Base-by-base conservation (phyloP, 768 basidiomycete species). In the Naganishia onofrii region DNA sequence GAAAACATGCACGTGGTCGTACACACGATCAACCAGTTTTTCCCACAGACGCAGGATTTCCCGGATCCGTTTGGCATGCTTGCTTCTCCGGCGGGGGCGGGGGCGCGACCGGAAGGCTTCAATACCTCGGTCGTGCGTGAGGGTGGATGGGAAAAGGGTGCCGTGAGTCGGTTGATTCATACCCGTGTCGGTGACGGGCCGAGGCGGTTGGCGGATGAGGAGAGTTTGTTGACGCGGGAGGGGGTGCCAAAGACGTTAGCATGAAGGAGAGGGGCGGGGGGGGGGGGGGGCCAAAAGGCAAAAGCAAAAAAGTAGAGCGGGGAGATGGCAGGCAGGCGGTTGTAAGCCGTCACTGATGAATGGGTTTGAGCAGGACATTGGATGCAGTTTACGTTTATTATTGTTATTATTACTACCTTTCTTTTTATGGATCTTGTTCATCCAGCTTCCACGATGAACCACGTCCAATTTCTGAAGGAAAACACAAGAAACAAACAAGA, bases 121-220 rank as follows among this genome's bases (percentile, higher is more conserved):
- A 90, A 95, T 78, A 83, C 83, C 42, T 85, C 83, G 48, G 91
- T 94, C 2, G 89, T 90, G 42, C 88, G 88, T 80, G 84, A 83
- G 58, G 76, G 72, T 6, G 73, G 72, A 29, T 91, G 88, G 78
- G 86, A 85, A 21, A 83, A 85, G 9, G 93, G 90, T 0, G 87
- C 90, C 1, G 92, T 98, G 48, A 92, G 92, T 81, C 84, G 87
- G 3, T 84, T 97, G 77, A 97, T 98, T 65, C 93, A 95, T 81
- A 97, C 95, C 10, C 84, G 85, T 54, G 91, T 97, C 9, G 95
- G 95, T 0, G 93, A 93, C 76, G 94, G 95, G 0, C 95, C 95
- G 13, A 75, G 84, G 29, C 86, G 87, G 21, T 80, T 96, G 42
- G 85, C 81, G 36, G 76, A 80, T 0, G 85, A 85, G 60, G 90